Evolutionary conservation across 805 yeast species (phyloP).

Genomic region (Wickerhamomyces tratensis): DNA sequence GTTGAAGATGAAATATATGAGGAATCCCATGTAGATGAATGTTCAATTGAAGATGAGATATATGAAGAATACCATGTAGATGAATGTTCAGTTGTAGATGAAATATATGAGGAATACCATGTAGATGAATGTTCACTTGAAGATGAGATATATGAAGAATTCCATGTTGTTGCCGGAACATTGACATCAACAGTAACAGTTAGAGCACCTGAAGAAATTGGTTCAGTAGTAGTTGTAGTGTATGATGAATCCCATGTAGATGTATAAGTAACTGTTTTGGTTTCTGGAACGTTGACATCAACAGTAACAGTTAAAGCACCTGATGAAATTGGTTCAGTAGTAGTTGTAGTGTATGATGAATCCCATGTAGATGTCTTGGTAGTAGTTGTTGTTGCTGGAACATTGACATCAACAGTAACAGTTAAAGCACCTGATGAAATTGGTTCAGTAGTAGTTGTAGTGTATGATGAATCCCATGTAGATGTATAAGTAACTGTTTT

Average conservation of each 20-base stretch:
- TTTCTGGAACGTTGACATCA: conserved; percentile 5
- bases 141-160: too few species aligned
- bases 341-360: conserved; percentile 6
- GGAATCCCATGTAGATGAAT: too few species aligned
- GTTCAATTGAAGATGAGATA: too few species aligned
- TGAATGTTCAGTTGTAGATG: too few species aligned
- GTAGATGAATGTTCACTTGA: too few species aligned
- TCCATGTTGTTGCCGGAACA: too few species aligned
- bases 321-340: conserved; percentile 3
- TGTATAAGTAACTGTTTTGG: background rate
- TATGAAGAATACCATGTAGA: too few species aligned
- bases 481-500: background rate
- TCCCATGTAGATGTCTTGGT: background rate
- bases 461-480: conserved; percentile 1
- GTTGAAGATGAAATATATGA: too few species aligned
- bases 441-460: conserved; percentile 2
- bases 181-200: background rate
- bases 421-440: conserved; percentile 1
- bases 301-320: conserved; percentile 6
- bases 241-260: background rate
- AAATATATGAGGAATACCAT: too few species aligned
- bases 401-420: too few species aligned
- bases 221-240: conserved; percentile 1
- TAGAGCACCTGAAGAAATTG: conserved; percentile 1
- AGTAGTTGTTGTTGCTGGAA: background rate